Conservation (phyloP, 2,329 filamentous ascomycete genomes). For the Coniochaeta ligniaria region DNA sequence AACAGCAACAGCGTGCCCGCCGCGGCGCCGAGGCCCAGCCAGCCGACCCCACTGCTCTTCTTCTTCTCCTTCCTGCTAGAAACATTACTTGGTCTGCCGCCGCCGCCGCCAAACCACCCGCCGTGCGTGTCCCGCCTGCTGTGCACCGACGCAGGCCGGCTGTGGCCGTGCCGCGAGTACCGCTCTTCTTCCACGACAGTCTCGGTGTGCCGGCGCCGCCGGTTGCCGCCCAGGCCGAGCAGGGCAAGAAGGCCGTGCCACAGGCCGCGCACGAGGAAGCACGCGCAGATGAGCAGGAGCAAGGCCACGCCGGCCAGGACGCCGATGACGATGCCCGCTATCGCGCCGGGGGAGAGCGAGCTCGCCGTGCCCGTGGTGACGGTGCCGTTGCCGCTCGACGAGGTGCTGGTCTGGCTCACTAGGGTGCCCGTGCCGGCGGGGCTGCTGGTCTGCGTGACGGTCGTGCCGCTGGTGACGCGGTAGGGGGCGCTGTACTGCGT, state of each 20-base stretch:
- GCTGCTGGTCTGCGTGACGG: constrained; percentile 40
- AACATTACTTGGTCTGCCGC: constrained; percentile 33
- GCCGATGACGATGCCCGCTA: constrained; percentile 75
- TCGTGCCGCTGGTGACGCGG: constrained; percentile 45
- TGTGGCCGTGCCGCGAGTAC: constrained; percentile 38
- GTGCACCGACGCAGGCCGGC: constrained; percentile 23
- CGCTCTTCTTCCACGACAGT: constrained; percentile 53
- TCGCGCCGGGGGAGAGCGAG: constrained; percentile 61
- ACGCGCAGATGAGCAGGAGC: constrained; percentile 66
- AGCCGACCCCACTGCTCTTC: constrained; percentile 39
- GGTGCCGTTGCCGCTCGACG: constrained; percentile 24
- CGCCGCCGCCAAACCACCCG: constrained; percentile 49
- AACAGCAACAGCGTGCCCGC: constrained; percentile 45
- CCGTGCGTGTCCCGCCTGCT: constrained; percentile 45
- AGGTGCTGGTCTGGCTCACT: constrained; percentile 39
- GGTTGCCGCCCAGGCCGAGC: constrained; percentile 51
- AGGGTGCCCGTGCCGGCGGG: constrained; percentile 41
- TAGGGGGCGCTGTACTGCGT: constrained; percentile 46
- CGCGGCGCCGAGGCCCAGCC: constrained; percentile 45
- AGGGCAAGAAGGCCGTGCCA: constrained; percentile 53
- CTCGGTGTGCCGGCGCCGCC: constrained; percentile 32
- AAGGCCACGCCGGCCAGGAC: constrained; percentile 59
- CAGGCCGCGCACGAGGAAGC: constrained; percentile 58
- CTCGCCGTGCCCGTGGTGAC: constrained; percentile 33
- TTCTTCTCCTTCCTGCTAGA: constrained; percentile 40